Conservation (phyloP, 768 basidiomycete species). For the Tremella mesenterica region DNA sequence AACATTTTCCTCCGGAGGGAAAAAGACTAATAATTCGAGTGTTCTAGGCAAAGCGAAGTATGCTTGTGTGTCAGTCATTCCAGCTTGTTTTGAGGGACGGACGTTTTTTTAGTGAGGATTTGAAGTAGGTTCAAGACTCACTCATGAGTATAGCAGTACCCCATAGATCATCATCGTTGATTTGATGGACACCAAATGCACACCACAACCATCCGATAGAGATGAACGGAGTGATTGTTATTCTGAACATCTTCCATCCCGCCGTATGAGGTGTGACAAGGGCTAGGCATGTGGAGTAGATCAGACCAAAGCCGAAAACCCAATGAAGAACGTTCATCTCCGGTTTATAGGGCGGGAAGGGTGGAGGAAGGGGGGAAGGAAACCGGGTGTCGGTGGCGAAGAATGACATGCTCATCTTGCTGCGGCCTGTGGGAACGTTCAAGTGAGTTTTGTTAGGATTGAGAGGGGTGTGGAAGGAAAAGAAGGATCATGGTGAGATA, state of each 20-base stretch:
- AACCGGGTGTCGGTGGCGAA: no score
- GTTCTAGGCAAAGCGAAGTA: no score
- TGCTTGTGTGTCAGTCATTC: no score
- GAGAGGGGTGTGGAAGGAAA: no score
- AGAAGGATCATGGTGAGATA: no score
- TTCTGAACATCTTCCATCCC: background rate
- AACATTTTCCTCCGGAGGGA: constrained; percentile 20
- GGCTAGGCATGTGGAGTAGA: background rate
- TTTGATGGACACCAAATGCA: background rate
- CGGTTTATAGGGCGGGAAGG: background rate
- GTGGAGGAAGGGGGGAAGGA: background rate
- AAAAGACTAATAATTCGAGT: constrained; percentile 21
- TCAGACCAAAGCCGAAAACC: background rate
- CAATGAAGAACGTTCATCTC: background rate
- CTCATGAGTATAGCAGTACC: background rate
- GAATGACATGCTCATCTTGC: no score
- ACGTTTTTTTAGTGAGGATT: no score
- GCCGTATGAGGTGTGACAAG: background rate
- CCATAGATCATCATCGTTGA: background rate
- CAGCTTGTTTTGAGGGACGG: no score
- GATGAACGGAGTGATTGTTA: background rate
- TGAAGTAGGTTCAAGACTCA: background rate
- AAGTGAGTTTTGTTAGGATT: no score
- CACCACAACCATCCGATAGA: background rate
- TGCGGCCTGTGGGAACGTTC: no score